Conservation (phyloP, 345 rosid genomes). For the Citrus unshiu region DNA sequence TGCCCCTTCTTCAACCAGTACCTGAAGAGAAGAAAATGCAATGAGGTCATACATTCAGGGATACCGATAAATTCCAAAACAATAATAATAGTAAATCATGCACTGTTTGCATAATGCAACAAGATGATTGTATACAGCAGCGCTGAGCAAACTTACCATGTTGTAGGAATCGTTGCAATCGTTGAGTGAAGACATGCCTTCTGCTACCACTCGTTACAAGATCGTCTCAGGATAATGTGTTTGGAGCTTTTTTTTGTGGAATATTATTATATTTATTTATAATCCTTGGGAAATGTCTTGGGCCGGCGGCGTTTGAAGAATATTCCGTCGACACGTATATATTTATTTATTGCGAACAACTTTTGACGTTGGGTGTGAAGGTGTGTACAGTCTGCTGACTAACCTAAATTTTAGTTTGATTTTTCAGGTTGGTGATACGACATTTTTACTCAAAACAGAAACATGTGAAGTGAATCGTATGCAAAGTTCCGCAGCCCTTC, state of each 20-base stretch:
- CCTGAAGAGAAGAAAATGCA: neutral
- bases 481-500: too few relatives aligned
- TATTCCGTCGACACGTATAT: neutral
- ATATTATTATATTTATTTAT: neutral
- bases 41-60: neutral
- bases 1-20: slow-evolving; percentile 13
- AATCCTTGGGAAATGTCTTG: neutral
- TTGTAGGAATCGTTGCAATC: neutral
- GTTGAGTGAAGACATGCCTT: slow-evolving; percentile 6
- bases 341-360: neutral
- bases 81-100: too few relatives aligned
- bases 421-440: too few relatives aligned
- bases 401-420: too few relatives aligned
- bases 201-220: neutral
- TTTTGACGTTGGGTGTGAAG: neutral
- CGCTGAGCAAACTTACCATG: slow-evolving; percentile 1
- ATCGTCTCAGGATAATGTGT: neutral
- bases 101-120: neutral
- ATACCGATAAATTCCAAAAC: neutral
- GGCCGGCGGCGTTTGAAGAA: neutral
- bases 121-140: neutral
- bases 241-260: neutral
- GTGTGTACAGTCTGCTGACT: too few relatives aligned
- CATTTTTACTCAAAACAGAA: too few relatives aligned
- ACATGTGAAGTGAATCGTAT: fast-evolving